These are phyloP conservation scores for Calvatia gigantea DNA, from an alignment of 768 basidiomycete genomes.

Conservation along the genomic window DNA sequence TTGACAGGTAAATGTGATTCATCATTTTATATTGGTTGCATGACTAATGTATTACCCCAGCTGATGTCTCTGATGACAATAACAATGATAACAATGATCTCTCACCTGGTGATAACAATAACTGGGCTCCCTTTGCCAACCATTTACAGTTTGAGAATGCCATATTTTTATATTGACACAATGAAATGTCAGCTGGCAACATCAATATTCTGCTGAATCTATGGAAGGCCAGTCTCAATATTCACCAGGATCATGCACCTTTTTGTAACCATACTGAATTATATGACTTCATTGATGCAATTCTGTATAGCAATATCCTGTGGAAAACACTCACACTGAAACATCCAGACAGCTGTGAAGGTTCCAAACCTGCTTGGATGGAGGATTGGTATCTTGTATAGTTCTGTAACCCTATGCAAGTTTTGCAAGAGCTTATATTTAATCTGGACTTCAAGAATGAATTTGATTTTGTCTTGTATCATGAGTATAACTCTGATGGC, in stretches of 20 bases:
- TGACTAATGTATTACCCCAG: too few relatives aligned
- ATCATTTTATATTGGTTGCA: too few relatives aligned
- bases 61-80: too few relatives aligned
- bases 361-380: slow-evolving; percentile 28
- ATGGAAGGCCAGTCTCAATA: slow-evolving; percentile 17
- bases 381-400: slow-evolving; percentile 25
- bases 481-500: slow-evolving; percentile 20
- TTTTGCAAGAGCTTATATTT: slow-evolving; percentile 25
- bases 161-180: slow-evolving; percentile 17
- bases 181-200: slow-evolving; percentile 16
- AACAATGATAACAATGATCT: too few relatives aligned
- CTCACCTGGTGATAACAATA: too few relatives aligned
- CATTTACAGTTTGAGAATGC: slow-evolving; percentile 13
- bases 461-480: slow-evolving; percentile 30
- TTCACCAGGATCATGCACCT: slow-evolving; percentile 21
- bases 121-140: slow-evolving; percentile 18
- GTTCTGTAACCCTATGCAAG: slow-evolving; percentile 25
- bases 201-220: slow-evolving; percentile 24
- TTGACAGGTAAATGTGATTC: too few relatives aligned
- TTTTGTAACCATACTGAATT: slow-evolving; percentile 28
- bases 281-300: slow-evolving; percentile 30
- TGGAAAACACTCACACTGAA: slow-evolving; percentile 31
- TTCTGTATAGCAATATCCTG: slow-evolving; percentile 28
- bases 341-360: slow-evolving; percentile 20
- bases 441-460: slow-evolving; percentile 31